phyloP scores from a whole-genome alignment of 2,329 filamentous ascomycete genomes.

The Zelopaecilomyces penicillatus region DNA sequence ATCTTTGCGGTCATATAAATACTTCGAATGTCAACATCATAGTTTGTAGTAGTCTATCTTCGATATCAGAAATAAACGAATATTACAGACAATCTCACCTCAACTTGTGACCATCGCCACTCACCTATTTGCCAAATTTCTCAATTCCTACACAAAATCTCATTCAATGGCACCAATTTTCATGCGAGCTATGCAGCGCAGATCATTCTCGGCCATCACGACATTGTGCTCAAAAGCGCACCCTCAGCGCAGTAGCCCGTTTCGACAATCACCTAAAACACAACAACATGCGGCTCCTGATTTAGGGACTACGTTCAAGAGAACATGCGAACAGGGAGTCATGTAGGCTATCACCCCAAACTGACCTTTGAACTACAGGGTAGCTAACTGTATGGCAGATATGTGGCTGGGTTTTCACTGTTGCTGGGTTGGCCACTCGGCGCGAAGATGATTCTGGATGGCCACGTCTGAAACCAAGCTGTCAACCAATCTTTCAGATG shows the following conservation, averaged over 20 bases:
- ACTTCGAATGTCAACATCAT: constrained; percentile 1
- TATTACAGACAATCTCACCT: background rate
- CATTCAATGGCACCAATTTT: constrained; percentile 2
- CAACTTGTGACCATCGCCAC: no score
- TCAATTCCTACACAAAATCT: constrained; percentile 3
- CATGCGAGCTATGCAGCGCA: constrained; percentile 1
- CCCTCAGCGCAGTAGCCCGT: constrained; percentile 4
- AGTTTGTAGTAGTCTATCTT: constrained; percentile 1
- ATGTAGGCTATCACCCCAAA: constrained; percentile 2
- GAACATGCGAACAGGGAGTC: constrained; percentile 1
- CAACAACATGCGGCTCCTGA: constrained; percentile 1
- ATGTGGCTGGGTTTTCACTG: constrained; percentile 3
- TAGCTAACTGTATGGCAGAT: background rate
- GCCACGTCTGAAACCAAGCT: background rate
- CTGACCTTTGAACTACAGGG: background rate
- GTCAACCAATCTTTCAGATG: no score
- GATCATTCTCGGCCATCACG: constrained; percentile 4
- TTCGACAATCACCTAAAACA: constrained; percentile 2
- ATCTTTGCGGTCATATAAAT: constrained; percentile 4
- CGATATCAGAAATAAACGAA: background rate
- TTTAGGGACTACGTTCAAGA: constrained; percentile 2
- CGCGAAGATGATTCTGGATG: constrained; percentile 3
- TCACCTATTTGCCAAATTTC: background rate
- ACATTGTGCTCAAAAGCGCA: constrained; percentile 5
- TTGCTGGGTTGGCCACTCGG: constrained; percentile 4